These are phyloP conservation scores for Quercus dentata DNA, from an alignment of 306 rosid genomes.

Conservation along the genomic window DNA sequence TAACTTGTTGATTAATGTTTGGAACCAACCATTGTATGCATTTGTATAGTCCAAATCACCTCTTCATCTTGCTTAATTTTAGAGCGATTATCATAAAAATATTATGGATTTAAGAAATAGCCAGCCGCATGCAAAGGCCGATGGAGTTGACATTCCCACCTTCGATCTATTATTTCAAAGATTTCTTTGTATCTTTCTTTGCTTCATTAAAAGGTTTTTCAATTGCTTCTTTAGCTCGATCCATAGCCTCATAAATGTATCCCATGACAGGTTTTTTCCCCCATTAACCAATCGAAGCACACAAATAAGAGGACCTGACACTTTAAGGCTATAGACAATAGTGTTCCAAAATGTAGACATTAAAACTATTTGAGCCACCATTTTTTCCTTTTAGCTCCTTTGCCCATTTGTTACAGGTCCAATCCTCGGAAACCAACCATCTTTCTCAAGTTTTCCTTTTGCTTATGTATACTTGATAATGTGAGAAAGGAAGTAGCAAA, in stretches of 20 bases:
- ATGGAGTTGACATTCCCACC: too few relatives aligned
- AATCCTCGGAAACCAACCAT: background rate
- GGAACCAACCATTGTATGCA: background rate
- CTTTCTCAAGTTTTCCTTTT: background rate
- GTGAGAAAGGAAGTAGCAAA: slow-evolving; percentile 7
- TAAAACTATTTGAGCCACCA: background rate
- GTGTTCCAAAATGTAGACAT: background rate
- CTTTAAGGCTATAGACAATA: background rate
- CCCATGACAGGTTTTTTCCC: background rate
- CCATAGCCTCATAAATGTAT: background rate
- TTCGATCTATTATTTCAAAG: too few relatives aligned
- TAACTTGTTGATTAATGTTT: background rate
- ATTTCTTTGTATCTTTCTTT: too few relatives aligned
- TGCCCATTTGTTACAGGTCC: background rate
- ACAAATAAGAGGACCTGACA: too few relatives aligned
- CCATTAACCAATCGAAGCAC: too few relatives aligned
- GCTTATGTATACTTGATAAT: too few relatives aligned
- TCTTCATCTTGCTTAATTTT: background rate
- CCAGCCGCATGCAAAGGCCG: too few relatives aligned
- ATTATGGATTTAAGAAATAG: background rate
- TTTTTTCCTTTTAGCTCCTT: background rate
- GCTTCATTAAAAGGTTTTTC: background rate
- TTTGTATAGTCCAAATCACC: background rate
- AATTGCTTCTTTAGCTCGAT: background rate
- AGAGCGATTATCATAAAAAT: background rate